phyloP scores from a whole-genome alignment of 305 asterid genomes.

The Plantago coronopus region DNA sequence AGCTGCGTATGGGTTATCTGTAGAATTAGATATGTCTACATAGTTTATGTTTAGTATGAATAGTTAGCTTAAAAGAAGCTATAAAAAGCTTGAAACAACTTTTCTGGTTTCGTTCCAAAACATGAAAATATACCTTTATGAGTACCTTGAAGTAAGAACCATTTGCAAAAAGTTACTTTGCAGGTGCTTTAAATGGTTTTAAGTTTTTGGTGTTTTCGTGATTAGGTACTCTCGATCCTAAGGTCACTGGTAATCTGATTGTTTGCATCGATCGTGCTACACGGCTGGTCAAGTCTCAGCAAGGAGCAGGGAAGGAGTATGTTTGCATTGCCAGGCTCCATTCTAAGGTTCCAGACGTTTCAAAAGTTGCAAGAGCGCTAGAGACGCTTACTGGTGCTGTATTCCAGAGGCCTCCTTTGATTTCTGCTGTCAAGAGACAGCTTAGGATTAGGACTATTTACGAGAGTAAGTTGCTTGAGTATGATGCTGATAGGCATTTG shows the following conservation, averaged over 20 bases:
- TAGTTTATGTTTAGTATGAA: too few relatives aligned
- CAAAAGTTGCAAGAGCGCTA: constrained; percentile 77
- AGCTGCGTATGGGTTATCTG: too few relatives aligned
- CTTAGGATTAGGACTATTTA: constrained; percentile 92
- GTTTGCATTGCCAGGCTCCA: constrained; percentile 86
- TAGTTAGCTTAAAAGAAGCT: too few relatives aligned
- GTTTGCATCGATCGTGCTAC: constrained; percentile 94
- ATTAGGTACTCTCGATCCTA: constrained; percentile 67
- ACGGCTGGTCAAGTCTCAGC: constrained; percentile 90
- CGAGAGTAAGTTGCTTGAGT: constrained; percentile 90
- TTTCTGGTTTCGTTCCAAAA: too few relatives aligned
- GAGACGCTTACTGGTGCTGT: constrained; percentile 91
- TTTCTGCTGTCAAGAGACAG: constrained; percentile 91
- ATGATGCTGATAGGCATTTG: constrained; percentile 70
- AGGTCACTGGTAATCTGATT: constrained; percentile 90
- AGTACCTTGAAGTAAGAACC: too few relatives aligned
- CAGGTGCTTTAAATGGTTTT: too few relatives aligned
- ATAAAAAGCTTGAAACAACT: too few relatives aligned
- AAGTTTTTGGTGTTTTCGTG: too few relatives aligned
- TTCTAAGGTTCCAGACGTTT: constrained; percentile 69
- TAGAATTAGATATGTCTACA: too few relatives aligned
- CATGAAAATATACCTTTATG: too few relatives aligned
- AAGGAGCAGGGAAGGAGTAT: constrained; percentile 96
- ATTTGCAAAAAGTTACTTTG: too few relatives aligned
- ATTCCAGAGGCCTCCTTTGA: constrained; percentile 92